Evolutionary conservation across 768 basidiomycete genomes (phyloP).

Genomic region (Kwoniella europaea): DNA sequence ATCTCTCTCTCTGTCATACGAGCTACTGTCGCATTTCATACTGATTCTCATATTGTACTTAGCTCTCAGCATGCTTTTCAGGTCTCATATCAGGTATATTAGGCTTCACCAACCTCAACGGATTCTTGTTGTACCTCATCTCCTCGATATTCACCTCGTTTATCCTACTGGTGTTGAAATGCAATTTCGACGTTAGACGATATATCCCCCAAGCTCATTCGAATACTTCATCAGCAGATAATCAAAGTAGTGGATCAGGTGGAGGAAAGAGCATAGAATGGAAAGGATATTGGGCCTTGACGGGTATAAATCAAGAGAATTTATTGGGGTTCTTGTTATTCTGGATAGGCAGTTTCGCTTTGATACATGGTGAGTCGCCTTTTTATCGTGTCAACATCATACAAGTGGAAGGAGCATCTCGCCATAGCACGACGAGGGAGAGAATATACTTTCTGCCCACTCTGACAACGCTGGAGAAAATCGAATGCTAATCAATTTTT

Average conservation of each 20-base stretch:
- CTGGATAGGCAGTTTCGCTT: conserved; percentile 87
- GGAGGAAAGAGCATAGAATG: conserved; percentile 61
- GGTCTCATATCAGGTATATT: conserved; percentile 88
- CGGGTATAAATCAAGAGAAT: conserved; percentile 88
- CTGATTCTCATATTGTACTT: conserved; percentile 62
- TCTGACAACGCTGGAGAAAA: too few species aligned
- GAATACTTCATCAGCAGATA: not conserved
- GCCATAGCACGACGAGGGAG: too few species aligned
- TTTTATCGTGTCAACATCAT: not conserved
- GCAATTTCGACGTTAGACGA: conserved; percentile 61
- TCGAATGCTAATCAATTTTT: too few species aligned
- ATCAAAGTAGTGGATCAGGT: conserved; percentile 1
- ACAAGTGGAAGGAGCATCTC: not conserved
- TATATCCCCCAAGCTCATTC: conserved; percentile 49
- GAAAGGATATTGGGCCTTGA: conserved; percentile 63
- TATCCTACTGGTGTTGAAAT: conserved; percentile 72
- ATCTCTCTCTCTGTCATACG: too few species aligned
- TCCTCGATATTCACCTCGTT: conserved; percentile 72
- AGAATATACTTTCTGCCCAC: too few species aligned
- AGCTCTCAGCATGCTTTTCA: conserved; percentile 76
- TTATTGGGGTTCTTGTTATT: conserved; percentile 86
- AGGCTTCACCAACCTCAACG: conserved; percentile 81
- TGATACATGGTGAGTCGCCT: conserved; percentile 52
- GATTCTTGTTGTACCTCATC: conserved; percentile 76
- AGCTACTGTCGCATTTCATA: not conserved